Percentiles rank a stretch among this genome's conserved stretches.
These are phyloP conservation scores for Phaseolus coccineus DNA, from an alignment of 331 rosid species.

Conservation along the genomic window DNA sequence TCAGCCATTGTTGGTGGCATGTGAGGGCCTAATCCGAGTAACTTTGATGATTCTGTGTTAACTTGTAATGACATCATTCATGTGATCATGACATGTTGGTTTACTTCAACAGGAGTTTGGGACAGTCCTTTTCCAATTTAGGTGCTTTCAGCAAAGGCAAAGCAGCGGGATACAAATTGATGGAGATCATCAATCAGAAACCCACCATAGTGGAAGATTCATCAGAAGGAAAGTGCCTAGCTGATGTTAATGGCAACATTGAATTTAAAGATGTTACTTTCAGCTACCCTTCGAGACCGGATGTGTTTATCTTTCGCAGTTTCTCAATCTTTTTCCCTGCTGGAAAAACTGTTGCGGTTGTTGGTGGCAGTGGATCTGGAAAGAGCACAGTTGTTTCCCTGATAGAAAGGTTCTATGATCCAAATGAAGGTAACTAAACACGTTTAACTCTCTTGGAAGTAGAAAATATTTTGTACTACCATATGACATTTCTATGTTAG, in stretches of 20 bases:
- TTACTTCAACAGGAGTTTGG: slow-evolving; percentile 82
- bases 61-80: not conserved
- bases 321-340: slow-evolving; percentile 95
- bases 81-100: slow-evolving; percentile 39
- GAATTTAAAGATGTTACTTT: slow-evolving; percentile 89
- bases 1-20: slow-evolving; percentile 99
- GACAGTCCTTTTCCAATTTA: slow-evolving; percentile 95
- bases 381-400: slow-evolving; percentile 96
- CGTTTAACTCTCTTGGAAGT: slow-evolving; percentile 9
- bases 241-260: slow-evolving; percentile 81
- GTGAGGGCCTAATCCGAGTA: slow-evolving; percentile 57
- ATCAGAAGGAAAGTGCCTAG: slow-evolving; percentile 73
- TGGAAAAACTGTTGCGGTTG: slow-evolving; percentile 96
- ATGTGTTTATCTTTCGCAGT: slow-evolving; percentile 75
- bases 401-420: slow-evolving; percentile 98
- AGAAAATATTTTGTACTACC: not conserved
- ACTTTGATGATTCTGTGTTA: slow-evolving; percentile 18
- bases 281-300: slow-evolving; percentile 97
- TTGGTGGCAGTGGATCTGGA: slow-evolving; percentile 98
- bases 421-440: slow-evolving; percentile 74
- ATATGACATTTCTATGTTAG: not conserved
- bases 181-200: slow-evolving; percentile 93
- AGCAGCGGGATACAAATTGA: slow-evolving; percentile 90
- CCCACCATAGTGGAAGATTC: slow-evolving; percentile 83
- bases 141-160: slow-evolving; percentile 99